phyloP scores from a whole-genome alignment of 768 basidiomycete genomes.

The Amanita phalloides region DNA sequence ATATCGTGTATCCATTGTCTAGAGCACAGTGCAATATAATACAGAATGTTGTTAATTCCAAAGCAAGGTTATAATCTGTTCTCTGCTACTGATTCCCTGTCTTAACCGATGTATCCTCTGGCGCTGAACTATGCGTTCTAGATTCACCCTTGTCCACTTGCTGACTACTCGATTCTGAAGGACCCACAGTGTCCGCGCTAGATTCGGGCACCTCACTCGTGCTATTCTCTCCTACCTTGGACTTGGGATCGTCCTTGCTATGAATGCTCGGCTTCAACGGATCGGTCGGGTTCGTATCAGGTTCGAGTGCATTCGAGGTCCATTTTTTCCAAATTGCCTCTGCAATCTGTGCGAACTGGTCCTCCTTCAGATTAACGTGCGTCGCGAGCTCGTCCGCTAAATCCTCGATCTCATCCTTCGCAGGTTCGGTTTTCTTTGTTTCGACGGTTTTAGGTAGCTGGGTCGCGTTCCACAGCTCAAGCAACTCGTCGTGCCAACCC shows the following conservation, averaged over 20 bases:
- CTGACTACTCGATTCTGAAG: not conserved
- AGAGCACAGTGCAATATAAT: not conserved
- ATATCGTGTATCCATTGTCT: not conserved
- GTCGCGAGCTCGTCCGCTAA: not conserved
- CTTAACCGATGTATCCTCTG: not conserved
- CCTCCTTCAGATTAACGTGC: not conserved
- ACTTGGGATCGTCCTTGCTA: not conserved
- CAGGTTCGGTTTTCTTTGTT: constrained; percentile 4
- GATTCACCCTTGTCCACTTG: not conserved
- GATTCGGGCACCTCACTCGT: not conserved
- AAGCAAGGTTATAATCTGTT: not conserved
- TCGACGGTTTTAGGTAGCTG: constrained; percentile 9
- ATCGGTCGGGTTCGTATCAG: not conserved
- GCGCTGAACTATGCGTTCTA: too few species aligned
- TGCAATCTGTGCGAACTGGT: not conserved
- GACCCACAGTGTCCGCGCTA: not conserved
- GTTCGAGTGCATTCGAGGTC: not conserved
- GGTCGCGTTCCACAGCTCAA: constrained; percentile 44
- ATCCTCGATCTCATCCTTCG: constrained; percentile 4
- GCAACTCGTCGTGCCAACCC: constrained; percentile 64
- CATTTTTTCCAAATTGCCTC: too few species aligned
- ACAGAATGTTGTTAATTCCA: not conserved
- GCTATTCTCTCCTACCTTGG: not conserved
- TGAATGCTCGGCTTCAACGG: not conserved
- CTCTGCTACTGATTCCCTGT: not conserved